phyloP scores from a whole-genome alignment of 1,139 yeast genomes.

The Lodderomyces pseudojiufengensis region DNA sequence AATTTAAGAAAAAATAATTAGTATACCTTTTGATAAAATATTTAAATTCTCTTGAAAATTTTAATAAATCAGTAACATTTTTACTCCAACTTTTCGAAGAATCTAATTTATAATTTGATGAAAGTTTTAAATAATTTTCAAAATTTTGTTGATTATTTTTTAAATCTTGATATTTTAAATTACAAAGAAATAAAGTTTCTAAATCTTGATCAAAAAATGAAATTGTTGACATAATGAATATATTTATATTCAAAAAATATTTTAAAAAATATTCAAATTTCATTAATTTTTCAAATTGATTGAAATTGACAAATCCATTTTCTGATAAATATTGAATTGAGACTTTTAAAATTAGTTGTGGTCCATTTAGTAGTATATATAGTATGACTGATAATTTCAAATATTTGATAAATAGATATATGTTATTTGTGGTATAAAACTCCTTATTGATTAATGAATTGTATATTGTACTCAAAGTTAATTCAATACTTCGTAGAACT shows the following conservation, averaged over 20 bases:
- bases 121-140: conserved; percentile 5
- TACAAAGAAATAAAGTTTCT: conserved; percentile 37
- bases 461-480: conserved; percentile 47
- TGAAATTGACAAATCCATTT: conserved; percentile 15
- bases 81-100: conserved; percentile 25
- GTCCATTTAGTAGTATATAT: conserved; percentile 35
- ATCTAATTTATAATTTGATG: conserved; percentile 18
- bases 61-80: conserved; percentile 7
- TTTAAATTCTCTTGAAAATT: conserved; percentile 17
- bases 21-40: conserved; percentile 18
- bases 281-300: conserved; percentile 3
- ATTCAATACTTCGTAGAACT: conserved; percentile 51
- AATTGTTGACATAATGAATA: conserved; percentile 36
- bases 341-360: conserved; percentile 18
- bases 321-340: conserved; percentile 10
- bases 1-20: conserved; percentile 19
- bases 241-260: conserved; percentile 40
- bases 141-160: background rate
- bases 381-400: conserved; percentile 32
- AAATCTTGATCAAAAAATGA: conserved; percentile 36
- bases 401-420: conserved; percentile 32
- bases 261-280: conserved; percentile 29
- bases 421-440: conserved; percentile 24
- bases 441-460: conserved; percentile 47
- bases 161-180: conserved; percentile 39